Base-by-base conservation (phyloP, 2,329 filamentous ascomycete genomes). In the Pseudocercospora cruenta region DNA sequence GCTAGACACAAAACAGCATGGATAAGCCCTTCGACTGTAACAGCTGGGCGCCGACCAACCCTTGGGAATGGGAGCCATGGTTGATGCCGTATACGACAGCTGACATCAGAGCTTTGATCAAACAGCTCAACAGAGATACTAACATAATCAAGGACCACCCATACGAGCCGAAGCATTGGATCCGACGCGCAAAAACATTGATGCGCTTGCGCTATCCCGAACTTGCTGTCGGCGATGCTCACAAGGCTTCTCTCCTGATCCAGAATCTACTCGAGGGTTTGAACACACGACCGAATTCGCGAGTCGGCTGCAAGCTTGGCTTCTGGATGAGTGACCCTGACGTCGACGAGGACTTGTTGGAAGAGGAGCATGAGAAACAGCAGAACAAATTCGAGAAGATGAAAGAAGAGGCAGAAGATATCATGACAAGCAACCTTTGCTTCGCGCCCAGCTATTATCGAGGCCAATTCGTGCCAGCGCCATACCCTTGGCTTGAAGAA, bases 401-500 rank as follows among this genome's bases (percentile, higher is more conserved):
- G 19, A 67, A 63, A n/a, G 10, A 24, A n/a, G 21, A 69, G 10
- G 70, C 71, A 2, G 39, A 67, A 10, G 55, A 63, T 22, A 14
- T 73, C 6, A 22, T 66, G 19, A 14, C 22, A 10, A 53, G 67
- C 8, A 67, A 70, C 58, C 36, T 75, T 22, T 58, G 61, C 21
- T 66, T 55, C 33, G 63, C 47, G 21, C 68, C 70, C 14, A 53
- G 64, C 7, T 12, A 58, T 2, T 54, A 65, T 9, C 64, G 71
- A 45, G 74, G 73, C 4, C 53, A 49, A 14, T 73, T 64, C 45
- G 43, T 65, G 16, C 70, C 68, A 3, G 64, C 69, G 9, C 57
- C 61, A 12, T 77, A 77, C 60, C 74, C 75, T 0, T 77, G 75
- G 75, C 65, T 76, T 60, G 54, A 64, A n/a, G 36, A 59, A 21